Base-by-base conservation (phyloP, 2,329 filamentous ascomycete genomes). In the Metarhizium humberi region DNA sequence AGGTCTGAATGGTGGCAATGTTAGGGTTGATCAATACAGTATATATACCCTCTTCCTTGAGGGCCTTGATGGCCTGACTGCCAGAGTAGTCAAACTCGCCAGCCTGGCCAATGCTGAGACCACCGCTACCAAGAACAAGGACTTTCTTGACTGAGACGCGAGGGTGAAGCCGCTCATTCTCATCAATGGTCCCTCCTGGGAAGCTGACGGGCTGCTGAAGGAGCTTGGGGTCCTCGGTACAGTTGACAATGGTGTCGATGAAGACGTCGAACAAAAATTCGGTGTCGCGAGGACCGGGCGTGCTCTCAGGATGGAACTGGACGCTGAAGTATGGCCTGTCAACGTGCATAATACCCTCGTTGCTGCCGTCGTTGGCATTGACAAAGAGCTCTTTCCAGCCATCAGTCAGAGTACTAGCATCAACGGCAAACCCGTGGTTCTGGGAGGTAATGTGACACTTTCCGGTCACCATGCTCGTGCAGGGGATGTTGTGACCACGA, bases 1-100 rank as follows among this genome's bases (percentile, higher is more conserved):
- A 97, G 4, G 94, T 99, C 72, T 99, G 94, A 59, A 97, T 97
- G 0, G 94, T 99, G 62, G 94, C 94, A 69, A 99, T 97, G 70
- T 99, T 99, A 56, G 94, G 94, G 75, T 99, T 99, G 80, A 99
- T 97, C 60, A 99, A 78, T 60, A 99, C 87, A 3, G 94, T 96
- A 77, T 96, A 97, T 65, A 97, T 96, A 58, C 92, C 92, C 74
- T 97, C 94, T 71, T 97, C 88, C 74, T 97, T 97, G 64, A 99
- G 70, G 42, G 94, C 94, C 78, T 99, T 99, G 78, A 99, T 97
- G 49, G 92, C 94, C 73, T 99, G 94, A 71, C 89, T 95, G 60
- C 94, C 94, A 54, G 94, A 97, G 77, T 99, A 99, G 70, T 99
- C 94, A 63, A 99, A 99, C 72, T 99, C 94, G 71, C 94, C 94